These are phyloP conservation scores for Phoma herbarum DNA, from an alignment of 2,329 filamentous ascomycete species.

Conservation along the genomic window DNA sequence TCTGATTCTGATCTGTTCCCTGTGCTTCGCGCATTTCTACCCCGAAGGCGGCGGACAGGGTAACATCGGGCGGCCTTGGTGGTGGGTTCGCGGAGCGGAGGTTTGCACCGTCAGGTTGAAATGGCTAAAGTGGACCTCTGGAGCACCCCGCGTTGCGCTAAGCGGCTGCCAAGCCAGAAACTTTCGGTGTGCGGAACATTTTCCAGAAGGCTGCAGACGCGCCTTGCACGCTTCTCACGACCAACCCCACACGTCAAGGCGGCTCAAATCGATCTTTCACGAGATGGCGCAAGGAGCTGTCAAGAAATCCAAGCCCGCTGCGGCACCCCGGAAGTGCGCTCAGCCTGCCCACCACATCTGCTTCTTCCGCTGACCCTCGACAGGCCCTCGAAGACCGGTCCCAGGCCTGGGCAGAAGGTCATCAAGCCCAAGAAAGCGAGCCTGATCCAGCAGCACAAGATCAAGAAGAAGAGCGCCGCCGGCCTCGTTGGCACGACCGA, in stretches of 20 bases:
- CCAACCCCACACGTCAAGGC: background rate
- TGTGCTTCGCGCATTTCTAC: background rate
- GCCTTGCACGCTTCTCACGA: background rate
- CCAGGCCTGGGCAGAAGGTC: slow-evolving; percentile 66
- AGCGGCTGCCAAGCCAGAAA: slow-evolving; percentile 20
- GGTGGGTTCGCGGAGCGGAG: slow-evolving; percentile 43
- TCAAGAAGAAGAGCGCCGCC: slow-evolving; percentile 71
- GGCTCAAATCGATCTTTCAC: background rate
- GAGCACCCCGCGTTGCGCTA: slow-evolving; percentile 32
- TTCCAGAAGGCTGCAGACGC: slow-evolving; percentile 17
- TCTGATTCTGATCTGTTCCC: background rate
- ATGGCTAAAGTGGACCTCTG: slow-evolving; percentile 36
- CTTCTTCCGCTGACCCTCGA: slow-evolving; percentile 16
- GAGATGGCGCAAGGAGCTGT: slow-evolving; percentile 60
- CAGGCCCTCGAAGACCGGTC: slow-evolving; percentile 53
- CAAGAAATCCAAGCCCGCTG: slow-evolving; percentile 56
- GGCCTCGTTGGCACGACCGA: slow-evolving; percentile 73
- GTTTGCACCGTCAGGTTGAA: too few relatives aligned
- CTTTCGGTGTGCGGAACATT: slow-evolving; percentile 25
- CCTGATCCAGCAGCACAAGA: slow-evolving; percentile 67
- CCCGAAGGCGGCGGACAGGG: background rate
- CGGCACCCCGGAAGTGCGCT: slow-evolving; percentile 50
- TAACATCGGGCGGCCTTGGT: slow-evolving; percentile 29
- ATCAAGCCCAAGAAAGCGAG: slow-evolving; percentile 73
- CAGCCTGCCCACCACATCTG: background rate